Evolutionary conservation across 805 yeast species (phyloP), one percentile per base, ranked within the genome.

Genomic region (Candida xyloterini): DNA sequence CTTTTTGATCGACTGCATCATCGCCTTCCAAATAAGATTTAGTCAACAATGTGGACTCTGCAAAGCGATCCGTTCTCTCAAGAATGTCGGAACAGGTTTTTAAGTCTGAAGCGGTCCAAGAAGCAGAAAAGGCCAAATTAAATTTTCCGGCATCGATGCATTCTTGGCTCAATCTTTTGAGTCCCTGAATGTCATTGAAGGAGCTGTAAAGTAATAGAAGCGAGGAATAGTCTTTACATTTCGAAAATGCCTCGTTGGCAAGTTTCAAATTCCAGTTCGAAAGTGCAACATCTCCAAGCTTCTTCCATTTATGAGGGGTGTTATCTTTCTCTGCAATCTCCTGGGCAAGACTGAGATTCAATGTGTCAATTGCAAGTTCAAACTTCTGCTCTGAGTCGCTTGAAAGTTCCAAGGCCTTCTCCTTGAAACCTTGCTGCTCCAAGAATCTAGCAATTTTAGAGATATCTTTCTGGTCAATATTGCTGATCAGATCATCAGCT

Each of bases 331-430:
- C 59, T 7, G 88, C 82, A 53, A 84, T 74, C 27, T 77, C 79
- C 50, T 76, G 73, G 6, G 98, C 98, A 49, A 82, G 73, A 2
- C 66, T 60, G 47, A 93, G 76, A 55, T 85, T 75, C 39, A 78
- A 76, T n/a, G 89, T 79, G 40, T 81, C 74, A 34, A 93, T 67
- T 8, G 97, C 91, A 44, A 93, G 78, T 56, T 88, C 96, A 60
- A 93, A 93, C 62, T 79, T 84, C 59, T 95, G 96, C 59, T 91
- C 98, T 36, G 76, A 67, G 62, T 93, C 99, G 50, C 81, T 84
- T 4, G 96, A 79, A 38, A 90, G 75, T 35, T 84, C 73, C 41
- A 84, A 71, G 2, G 99, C 96, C 56, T 88, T 84, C 47, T 88
- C 83, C 50, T 78, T 73, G 61, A 77, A 84, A 15, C 95, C 97